These are phyloP conservation scores for Crucibulum laeve DNA, from an alignment of 768 basidiomycete species.

Conservation along the genomic window DNA sequence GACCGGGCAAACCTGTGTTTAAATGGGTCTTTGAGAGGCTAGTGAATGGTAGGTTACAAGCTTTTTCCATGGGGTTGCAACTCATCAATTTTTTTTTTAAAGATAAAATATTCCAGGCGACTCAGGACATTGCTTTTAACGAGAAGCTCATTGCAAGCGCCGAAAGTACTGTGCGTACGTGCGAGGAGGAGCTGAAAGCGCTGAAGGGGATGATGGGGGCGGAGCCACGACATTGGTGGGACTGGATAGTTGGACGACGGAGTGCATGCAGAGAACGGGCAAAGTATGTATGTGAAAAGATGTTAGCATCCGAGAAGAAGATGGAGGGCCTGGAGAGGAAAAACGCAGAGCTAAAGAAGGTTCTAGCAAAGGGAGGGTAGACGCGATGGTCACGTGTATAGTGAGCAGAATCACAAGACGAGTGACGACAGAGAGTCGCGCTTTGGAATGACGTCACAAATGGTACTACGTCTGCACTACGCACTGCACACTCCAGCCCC, in stretches of 20 bases:
- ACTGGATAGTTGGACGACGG: conserved; percentile 32
- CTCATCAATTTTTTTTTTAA: conserved; percentile 5
- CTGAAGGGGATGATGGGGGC: conserved; percentile 63
- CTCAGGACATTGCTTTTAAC: conserved; percentile 79
- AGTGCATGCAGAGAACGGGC: conserved; percentile 57
- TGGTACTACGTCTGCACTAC: too few relatives aligned
- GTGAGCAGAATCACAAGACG: too few relatives aligned
- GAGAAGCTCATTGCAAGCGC: conserved; percentile 54
- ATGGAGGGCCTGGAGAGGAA: conserved; percentile 66
- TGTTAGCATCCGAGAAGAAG: conserved; percentile 65
- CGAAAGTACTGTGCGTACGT: conserved; percentile 62
- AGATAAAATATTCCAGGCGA: conserved; percentile 79
- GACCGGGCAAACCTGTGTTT: conserved; percentile 89
- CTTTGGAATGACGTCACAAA: too few relatives aligned
- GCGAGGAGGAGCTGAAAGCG: conserved; percentile 71
- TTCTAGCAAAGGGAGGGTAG: conserved; percentile 35
- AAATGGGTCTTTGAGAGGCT: conserved; percentile 81
- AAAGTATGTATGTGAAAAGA: conserved; percentile 68
- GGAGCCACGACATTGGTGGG: conserved; percentile 29
- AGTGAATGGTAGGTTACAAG: conserved; percentile 54
- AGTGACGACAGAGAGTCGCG: too few relatives aligned
- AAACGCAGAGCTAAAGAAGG: conserved; percentile 64
- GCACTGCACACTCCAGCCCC: too few relatives aligned
- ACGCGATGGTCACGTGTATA: background rate
- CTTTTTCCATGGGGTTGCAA: background rate